Evolutionary conservation across 176 grass and related monocot species (phyloP), one percentile per base, ranked within the genome.

Genomic region (Pharus latifolius): DNA sequence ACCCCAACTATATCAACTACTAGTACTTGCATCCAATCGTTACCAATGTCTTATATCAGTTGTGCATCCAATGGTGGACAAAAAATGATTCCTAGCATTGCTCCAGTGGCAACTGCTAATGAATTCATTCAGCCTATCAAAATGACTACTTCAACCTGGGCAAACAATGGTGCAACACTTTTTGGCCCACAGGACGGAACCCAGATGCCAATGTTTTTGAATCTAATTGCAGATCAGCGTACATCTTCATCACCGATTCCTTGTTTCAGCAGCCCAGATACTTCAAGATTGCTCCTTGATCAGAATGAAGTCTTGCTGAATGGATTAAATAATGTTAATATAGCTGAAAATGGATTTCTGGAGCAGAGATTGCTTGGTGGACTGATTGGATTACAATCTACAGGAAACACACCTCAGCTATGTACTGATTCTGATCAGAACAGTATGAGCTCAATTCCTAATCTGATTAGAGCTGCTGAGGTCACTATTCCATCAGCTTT

Each of bases 241-340:
- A 56, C 73, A 16, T 44, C 28, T 49, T 31, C 72, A 8, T 42
- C 71, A 24, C 60, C 65, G 27, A 54, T 76, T 35, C 33, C 63
- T 37, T 62, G 60, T 10, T 58, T 55, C 55, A 33, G 37, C 45
- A 72, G 69, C 35, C 35, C 35, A 38, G 35, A 38, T 38, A 38
- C 35, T 38, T 38, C 35, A 38, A 38, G 35, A 64, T 81, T 69
- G 78, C 38, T 72, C 32, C 19, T 60, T 23, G 77, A 80, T 22
- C 68, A 57, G 56, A 63, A 65, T 51, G 47, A 64, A 34, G 71
- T 76, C 35, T 77, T 81, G 66, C 72, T 72, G 12, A 28, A 67
- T 56, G 63, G 49, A 63, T n/a, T 87, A 48, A 76, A 77, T 18
- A 75, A 81, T 52, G 70, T 87, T 9, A 65, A 69, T 20, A 70